Evolutionary conservation across 768 basidiomycete species (phyloP), one percentile per base, ranked within the genome.

Genomic region (Favolaschia claudopus): DNA sequence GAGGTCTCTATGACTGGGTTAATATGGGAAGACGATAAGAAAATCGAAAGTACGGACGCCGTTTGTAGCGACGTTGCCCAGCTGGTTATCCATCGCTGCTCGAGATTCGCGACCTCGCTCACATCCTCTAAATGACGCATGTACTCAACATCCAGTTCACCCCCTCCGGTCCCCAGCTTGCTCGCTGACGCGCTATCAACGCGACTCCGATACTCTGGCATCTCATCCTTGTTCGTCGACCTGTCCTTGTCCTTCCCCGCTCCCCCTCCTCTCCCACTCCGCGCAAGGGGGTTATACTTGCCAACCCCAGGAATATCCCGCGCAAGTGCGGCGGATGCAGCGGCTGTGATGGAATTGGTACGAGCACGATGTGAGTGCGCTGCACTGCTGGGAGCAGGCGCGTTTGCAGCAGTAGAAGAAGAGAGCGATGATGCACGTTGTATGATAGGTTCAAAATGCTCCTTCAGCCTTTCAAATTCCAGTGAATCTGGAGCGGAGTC

Each of bases 371-470:
- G 89, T 79, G 89, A 86, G 78, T 85, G 78, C 43, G 83, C 77
- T 65, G 80, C 75, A 68, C 77, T 79, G 73, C 79, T 80, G 61
- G 76, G 77, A 72, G 76, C 69, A 72, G 81, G 76, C 60, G 73
- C 66, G 67, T 77, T 74, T 50, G 72, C 67, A 79, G 76, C 68
- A 68, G 84, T 79, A 72, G 88, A 88, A 74, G 89, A 82, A 69
- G 89, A 87, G 74, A 85, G 79, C 58, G 89, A 85, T 60, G 91
- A 87, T 81, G 90, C 85, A 76, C 94, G 58, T 7, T 32, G 89
- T 75, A 99, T 78, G 79, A 93, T 92, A 53, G 94, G 92, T 72
- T 99, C 97, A 79, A 98, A 95, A 74, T 99, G 96, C 68, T 97
- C 95, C 76, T 96, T 96, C 67, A 99, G 75, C 59, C 90, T 86